Percentiles rank a stretch among this genome's conserved stretches.
These are phyloP conservation scores for Pleochaeta shiraiana DNA, from an alignment of 2,329 filamentous ascomycete genomes.

Conservation along the genomic window DNA sequence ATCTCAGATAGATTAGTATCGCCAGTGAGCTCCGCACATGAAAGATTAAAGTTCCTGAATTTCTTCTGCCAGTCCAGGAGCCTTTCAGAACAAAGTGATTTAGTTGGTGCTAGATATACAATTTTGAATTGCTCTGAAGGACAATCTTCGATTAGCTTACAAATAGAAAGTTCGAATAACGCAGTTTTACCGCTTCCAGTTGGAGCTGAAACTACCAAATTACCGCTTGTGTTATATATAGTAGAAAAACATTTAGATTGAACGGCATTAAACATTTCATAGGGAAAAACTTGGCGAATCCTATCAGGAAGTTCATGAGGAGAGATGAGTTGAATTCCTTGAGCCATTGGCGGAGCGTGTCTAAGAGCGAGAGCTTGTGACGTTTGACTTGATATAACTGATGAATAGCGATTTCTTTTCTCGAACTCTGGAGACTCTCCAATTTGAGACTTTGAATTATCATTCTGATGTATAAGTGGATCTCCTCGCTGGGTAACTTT, in stretches of 20 bases:
- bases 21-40: slow-evolving; percentile 60
- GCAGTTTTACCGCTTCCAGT: slow-evolving; percentile 75
- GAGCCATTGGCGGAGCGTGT: slow-evolving; percentile 16
- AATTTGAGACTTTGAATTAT: background rate
- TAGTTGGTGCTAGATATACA: slow-evolving; percentile 69
- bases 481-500: slow-evolving; percentile 6
- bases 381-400: slow-evolving; percentile 1
- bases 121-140: slow-evolving; percentile 48
- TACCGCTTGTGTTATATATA: slow-evolving; percentile 46
- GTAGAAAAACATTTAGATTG: slow-evolving; percentile 57
- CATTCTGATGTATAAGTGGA: background rate
- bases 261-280: slow-evolving; percentile 56
- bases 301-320: slow-evolving; percentile 42
- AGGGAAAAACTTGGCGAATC: slow-evolving; percentile 48
- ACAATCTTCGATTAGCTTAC: slow-evolving; percentile 37
- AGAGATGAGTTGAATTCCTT: slow-evolving; percentile 36
- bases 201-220: slow-evolving; percentile 59
- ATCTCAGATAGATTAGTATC: slow-evolving; percentile 51
- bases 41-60: slow-evolving; percentile 42
- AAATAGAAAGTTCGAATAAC: slow-evolving; percentile 64
- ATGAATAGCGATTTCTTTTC: slow-evolving; percentile 7
- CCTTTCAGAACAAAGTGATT: slow-evolving; percentile 59
- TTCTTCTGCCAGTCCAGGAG: slow-evolving; percentile 58
- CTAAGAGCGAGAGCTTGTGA: slow-evolving; percentile 9
- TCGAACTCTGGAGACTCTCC: slow-evolving; percentile 4